These are phyloP conservation scores for Leishmania major DNA, from an alignment of 208 protist genomes.

Conservation along the genomic window DNA sequence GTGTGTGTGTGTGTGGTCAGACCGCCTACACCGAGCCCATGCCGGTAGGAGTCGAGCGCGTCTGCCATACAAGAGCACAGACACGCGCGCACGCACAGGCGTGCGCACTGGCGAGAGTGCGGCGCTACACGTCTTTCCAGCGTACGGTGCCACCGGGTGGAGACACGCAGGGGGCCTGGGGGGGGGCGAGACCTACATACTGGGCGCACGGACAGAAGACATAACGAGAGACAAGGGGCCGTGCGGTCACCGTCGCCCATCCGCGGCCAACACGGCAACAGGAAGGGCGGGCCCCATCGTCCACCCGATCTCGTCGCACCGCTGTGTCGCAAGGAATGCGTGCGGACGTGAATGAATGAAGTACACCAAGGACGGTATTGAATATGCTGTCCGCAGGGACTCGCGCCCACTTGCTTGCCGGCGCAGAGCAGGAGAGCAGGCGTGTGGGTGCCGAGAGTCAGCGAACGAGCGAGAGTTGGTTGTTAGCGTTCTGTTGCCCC, in stretches of 20 bases:
- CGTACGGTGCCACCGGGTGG: neutral
- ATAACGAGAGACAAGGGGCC: neutral
- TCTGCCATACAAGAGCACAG: neutral
- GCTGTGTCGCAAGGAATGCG: neutral
- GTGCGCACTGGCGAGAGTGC: neutral
- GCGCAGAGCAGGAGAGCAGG: neutral
- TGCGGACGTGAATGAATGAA: neutral
- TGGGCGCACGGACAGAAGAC: neutral
- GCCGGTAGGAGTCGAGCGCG: neutral
- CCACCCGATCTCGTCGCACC: neutral
- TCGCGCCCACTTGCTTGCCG: neutral
- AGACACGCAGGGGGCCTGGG: neutral
- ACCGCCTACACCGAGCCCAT: neutral
- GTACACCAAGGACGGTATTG: neutral
- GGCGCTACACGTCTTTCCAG: neutral
- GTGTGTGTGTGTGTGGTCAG: neutral
- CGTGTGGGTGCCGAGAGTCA: neutral
- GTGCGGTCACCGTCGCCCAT: neutral
- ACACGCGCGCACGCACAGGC: neutral
- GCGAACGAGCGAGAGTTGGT: neutral
- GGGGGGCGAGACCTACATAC: neutral
- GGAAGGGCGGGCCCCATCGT: neutral
- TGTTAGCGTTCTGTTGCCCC: neutral
- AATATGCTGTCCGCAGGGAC: neutral
- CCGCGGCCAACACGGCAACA: neutral